Conservation (phyloP, 441 rosid species). For the Euphorbia schlechtendalii region DNA sequence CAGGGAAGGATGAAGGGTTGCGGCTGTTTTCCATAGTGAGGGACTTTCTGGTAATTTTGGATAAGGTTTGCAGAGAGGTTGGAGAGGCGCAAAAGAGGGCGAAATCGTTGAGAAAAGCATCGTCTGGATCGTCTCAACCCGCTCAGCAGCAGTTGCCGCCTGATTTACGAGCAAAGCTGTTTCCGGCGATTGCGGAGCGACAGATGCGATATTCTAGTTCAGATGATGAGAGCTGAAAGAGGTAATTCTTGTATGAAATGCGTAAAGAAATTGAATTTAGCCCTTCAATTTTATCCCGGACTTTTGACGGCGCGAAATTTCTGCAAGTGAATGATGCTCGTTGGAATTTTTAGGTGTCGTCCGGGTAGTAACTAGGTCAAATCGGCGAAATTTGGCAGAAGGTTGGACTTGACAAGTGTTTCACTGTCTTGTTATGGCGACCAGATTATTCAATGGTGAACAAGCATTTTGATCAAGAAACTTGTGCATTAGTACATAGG, state of each 20-base stretch:
- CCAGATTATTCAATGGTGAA: background rate
- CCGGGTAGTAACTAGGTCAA: too few relatives aligned
- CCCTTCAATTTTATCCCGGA: too few relatives aligned
- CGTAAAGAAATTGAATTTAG: too few relatives aligned
- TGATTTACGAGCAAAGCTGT: conserved; percentile 49
- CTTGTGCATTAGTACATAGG: conserved; percentile 19
- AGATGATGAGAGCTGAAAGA: conserved; percentile 31
- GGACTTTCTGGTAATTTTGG: conserved; percentile 74
- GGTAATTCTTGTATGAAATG: conserved; percentile 2
- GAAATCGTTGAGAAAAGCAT: conserved; percentile 47
- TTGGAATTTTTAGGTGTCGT: too few relatives aligned
- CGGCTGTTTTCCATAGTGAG: conserved; percentile 72
- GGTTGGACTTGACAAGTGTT: too few relatives aligned
- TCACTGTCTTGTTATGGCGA: background rate
- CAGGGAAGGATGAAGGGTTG: conserved; percentile 84
- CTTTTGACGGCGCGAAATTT: too few relatives aligned
- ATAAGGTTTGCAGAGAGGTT: conserved; percentile 81
- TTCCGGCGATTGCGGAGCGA: conserved; percentile 67
- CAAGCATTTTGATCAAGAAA: background rate
- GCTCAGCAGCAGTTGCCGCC: conserved; percentile 39
- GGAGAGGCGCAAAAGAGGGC: conserved; percentile 38
- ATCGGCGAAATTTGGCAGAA: background rate
- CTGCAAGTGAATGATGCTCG: too few relatives aligned
- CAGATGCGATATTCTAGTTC: conserved; percentile 32
- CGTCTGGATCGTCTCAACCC: conserved; percentile 30